phyloP scores from a whole-genome alignment of 768 basidiomycete species.

The Leccinum truebloodii region DNA sequence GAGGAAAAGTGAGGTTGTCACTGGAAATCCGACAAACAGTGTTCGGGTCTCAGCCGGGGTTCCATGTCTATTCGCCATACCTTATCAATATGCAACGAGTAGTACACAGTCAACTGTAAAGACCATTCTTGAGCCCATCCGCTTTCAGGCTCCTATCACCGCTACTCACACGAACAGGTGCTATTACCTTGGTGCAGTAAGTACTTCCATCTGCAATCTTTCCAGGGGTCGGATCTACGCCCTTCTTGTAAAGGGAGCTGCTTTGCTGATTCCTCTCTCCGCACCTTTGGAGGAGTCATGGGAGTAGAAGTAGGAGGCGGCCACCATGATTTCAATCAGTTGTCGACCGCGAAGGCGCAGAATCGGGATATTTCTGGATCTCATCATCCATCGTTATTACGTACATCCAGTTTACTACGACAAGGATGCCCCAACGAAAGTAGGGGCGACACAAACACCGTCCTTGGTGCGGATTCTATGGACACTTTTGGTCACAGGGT shows the following conservation, averaged over 20 bases:
- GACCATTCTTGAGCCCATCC: conserved; percentile 7
- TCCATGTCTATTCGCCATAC: neutral
- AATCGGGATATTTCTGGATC: neutral
- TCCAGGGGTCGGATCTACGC: conserved; percentile 64
- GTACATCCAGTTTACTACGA: conserved; percentile 52
- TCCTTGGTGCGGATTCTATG: conserved; percentile 86
- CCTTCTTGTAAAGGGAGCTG: conserved; percentile 72
- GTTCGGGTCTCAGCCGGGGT: conserved; percentile 10
- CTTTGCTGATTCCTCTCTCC: conserved; percentile 62
- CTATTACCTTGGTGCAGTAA: conserved; percentile 73
- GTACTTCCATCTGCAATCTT: conserved; percentile 52
- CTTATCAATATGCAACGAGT: neutral
- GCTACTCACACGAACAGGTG: too few relatives aligned
- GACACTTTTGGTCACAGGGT: conserved; percentile 72
- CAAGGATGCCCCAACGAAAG: conserved; percentile 86
- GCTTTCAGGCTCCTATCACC: conserved; percentile 34
- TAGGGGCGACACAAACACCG: conserved; percentile 80
- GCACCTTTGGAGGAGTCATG: conserved; percentile 41
- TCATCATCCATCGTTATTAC: neutral
- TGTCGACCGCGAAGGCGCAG: too few relatives aligned
- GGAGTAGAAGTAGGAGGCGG: conserved; percentile 45
- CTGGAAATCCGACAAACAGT: conserved; percentile 17
- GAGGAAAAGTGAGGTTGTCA: neutral
- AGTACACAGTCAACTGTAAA: neutral
- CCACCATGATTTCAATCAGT: too few relatives aligned